phyloP scores from a whole-genome alignment of 1,139 yeast genomes.

The Taiozyma onychis region DNA sequence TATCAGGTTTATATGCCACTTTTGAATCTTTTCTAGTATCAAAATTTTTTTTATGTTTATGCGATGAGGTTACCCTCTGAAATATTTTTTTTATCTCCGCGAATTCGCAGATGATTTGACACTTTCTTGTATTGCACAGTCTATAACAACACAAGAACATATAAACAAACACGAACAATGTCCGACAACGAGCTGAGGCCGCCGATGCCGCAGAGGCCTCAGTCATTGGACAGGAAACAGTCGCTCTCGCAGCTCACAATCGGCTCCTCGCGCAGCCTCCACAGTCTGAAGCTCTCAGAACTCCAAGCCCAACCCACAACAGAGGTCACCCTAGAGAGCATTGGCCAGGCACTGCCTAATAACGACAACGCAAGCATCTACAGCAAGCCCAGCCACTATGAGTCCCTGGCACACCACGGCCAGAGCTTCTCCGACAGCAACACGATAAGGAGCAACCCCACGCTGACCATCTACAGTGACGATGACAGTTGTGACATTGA shows the following conservation, averaged over 20 bases:
- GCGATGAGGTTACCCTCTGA: slow-evolving; percentile 14
- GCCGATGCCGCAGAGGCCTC: slow-evolving; percentile 11
- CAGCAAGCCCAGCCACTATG: slow-evolving; percentile 9
- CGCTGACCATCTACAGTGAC: slow-evolving; percentile 22
- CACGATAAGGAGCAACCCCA: slow-evolving; percentile 22
- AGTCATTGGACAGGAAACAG: slow-evolving; percentile 7
- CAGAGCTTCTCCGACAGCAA: slow-evolving; percentile 13
- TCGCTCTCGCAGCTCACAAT: slow-evolving; percentile 19
- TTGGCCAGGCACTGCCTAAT: slow-evolving; percentile 6
- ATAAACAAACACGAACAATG: neutral
- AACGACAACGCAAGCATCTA: slow-evolving; percentile 10
- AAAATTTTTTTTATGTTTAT: neutral
- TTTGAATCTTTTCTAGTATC: neutral
- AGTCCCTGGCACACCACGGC: neutral
- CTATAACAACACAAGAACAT: neutral
- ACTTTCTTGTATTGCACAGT: neutral
- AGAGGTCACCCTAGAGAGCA: slow-evolving; percentile 16
- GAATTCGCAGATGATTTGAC: neutral
- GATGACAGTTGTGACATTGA: slow-evolving; percentile 12
- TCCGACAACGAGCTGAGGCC: slow-evolving; percentile 3
- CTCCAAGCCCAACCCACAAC: slow-evolving; percentile 23
- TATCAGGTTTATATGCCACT: neutral
- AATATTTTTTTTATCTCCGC: neutral
- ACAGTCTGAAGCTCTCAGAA: slow-evolving; percentile 15
- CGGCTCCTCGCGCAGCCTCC: slow-evolving; percentile 11